Evolutionary conservation across 2,329 filamentous ascomycete genomes (phyloP).

Genomic region (Xylaria sp.): DNA sequence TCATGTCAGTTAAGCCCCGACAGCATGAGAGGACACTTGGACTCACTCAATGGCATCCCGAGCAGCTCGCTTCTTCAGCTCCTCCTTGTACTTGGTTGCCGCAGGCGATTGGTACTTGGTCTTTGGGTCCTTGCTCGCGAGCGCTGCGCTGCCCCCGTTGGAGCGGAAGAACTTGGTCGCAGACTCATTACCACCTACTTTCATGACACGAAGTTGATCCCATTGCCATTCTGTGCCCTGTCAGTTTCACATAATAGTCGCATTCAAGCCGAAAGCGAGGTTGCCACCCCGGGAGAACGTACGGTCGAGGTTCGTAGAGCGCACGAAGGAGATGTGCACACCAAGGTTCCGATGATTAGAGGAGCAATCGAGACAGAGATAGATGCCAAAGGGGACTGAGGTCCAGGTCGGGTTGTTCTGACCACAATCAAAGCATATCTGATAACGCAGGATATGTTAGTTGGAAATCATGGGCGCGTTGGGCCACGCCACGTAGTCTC

Average conservation of each 20-base stretch:
- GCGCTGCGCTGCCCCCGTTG: conserved; percentile 89
- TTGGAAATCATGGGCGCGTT: not conserved
- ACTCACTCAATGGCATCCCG: conserved; percentile 83
- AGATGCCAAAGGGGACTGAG: conserved; percentile 95
- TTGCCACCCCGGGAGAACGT: conserved; percentile 51
- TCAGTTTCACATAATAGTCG: conserved; percentile 30
- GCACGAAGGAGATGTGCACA: conserved; percentile 98
- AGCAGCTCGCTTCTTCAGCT: conserved; percentile 83
- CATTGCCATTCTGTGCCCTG: conserved; percentile 84
- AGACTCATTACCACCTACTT: conserved; percentile 96
- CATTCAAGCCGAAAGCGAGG: not conserved
- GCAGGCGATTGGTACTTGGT: conserved; percentile 94
- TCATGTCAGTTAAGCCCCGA: not conserved
- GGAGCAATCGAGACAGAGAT: conserved; percentile 96
- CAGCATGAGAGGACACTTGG: conserved; percentile 20
- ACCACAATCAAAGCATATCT: conserved; percentile 97
- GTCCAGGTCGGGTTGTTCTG: conserved; percentile 99
- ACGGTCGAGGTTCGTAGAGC: conserved; percentile 98
- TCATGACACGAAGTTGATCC: conserved; percentile 97
- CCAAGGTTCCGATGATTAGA: conserved; percentile 96
- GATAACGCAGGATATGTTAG: not conserved
- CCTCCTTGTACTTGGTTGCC: conserved; percentile 98
- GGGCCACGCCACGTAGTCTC: conserved; percentile 19
- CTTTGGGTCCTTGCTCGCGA: conserved; percentile 95
- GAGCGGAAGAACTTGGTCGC: conserved; percentile 98